These are phyloP conservation scores for Rosa chinensis DNA, from an alignment of 306 rosid species.

Conservation along the genomic window DNA sequence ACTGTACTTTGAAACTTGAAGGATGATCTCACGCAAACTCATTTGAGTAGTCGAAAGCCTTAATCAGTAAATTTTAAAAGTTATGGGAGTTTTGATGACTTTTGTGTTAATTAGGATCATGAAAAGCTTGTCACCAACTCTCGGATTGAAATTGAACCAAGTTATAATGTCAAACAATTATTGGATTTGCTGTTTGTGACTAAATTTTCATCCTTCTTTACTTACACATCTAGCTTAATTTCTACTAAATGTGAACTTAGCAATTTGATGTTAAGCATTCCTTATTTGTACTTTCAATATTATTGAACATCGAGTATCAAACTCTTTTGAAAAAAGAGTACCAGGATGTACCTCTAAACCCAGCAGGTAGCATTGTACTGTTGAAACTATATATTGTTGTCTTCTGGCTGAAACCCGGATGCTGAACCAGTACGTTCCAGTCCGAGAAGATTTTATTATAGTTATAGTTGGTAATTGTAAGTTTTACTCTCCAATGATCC, in stretches of 20 bases:
- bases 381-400: slow-evolving; percentile 62
- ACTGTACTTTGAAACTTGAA: neutral
- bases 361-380: slow-evolving; percentile 52
- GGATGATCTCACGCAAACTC: neutral
- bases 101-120: neutral
- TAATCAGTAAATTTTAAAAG: neutral
- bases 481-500: slow-evolving; percentile 75
- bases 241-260: neutral
- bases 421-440: slow-evolving; percentile 77
- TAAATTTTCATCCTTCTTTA: neutral
- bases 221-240: neutral
- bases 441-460: slow-evolving; percentile 53
- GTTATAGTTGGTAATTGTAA: slow-evolving; percentile 71
- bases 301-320: neutral
- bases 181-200: too few species aligned
- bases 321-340: neutral
- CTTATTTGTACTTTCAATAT: neutral
- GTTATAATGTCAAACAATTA: neutral
- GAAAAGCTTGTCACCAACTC: neutral
- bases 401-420: slow-evolving; percentile 56
- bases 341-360: slow-evolving; percentile 48
- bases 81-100: neutral
- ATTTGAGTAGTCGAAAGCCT: neutral
- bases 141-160: neutral
- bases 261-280: neutral